Conservation (phyloP, 768 basidiomycete genomes). For the Hysterangium stoloniferum region DNA sequence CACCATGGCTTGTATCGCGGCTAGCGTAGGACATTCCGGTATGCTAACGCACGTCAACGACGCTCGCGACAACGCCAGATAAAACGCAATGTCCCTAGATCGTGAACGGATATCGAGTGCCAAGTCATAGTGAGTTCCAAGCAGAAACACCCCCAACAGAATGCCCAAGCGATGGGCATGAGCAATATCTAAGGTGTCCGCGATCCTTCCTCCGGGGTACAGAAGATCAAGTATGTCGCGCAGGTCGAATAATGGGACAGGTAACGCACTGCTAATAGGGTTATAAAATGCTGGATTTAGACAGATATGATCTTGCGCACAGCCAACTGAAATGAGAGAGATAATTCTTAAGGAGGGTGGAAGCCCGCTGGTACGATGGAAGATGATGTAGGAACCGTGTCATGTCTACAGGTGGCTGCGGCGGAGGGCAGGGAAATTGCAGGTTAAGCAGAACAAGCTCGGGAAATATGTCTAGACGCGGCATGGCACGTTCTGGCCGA, state of each 20-base stretch:
- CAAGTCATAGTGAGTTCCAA: neutral
- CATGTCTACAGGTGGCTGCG: neutral
- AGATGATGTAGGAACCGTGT: neutral
- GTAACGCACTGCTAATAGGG: neutral
- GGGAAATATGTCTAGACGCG: neutral
- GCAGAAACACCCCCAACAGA: neutral
- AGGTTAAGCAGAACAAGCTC: neutral
- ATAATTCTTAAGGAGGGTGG: neutral
- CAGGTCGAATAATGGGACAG: neutral
- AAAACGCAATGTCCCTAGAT: neutral
- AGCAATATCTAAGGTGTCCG: neutral
- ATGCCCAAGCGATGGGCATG: neutral
- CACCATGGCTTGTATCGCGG: neutral
- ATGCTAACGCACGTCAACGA: neutral
- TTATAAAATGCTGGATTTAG: neutral
- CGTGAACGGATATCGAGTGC: neutral
- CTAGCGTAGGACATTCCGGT: neutral
- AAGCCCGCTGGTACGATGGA: neutral
- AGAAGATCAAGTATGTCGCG: neutral
- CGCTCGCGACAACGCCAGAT: neutral
- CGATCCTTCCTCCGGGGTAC: neutral
- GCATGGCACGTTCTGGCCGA: neutral
- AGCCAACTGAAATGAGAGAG: neutral
- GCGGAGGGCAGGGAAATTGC: neutral
- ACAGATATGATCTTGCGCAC: neutral